phyloP scores from a whole-genome alignment of 805 yeast genomes.

The Candida alai region DNA sequence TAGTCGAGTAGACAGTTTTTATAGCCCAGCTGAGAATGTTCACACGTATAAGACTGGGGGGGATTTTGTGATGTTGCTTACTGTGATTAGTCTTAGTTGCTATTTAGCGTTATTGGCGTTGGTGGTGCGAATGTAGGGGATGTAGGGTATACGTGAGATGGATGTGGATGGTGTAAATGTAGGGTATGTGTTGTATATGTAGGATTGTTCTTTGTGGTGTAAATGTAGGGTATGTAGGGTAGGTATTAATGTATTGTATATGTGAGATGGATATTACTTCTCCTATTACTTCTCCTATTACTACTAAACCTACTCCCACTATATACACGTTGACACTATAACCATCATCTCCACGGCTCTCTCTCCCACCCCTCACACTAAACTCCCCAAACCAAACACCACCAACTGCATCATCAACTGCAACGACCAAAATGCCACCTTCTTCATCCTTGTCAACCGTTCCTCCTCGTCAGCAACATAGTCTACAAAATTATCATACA shows the following conservation, averaged over 20 bases:
- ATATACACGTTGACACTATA: neutral
- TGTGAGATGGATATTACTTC: no score
- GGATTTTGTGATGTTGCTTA: conserved; percentile 50
- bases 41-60: conserved; percentile 60
- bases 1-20: conserved; percentile 31
- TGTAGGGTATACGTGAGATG: no score
- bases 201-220: no score
- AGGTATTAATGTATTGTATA: no score
- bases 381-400: conserved; percentile 76
- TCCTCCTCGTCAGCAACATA: conserved; percentile 87
- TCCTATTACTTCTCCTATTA: no score
- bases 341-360: no score
- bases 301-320: neutral
- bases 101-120: conserved; percentile 51
- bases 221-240: no score
- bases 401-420: conserved; percentile 80
- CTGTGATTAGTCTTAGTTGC: conserved; percentile 46
- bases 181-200: no score
- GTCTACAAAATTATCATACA: conserved; percentile 84
- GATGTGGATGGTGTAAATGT: no score
- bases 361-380: no score
- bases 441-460: conserved; percentile 63
- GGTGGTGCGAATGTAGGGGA: conserved; percentile 39
- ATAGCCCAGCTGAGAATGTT: conserved; percentile 32
- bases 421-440: conserved; percentile 90